Evolutionary conservation across 73 alveolate species (phyloP), one percentile per base, ranked within the genome.

Genomic region (Stentor coeruleus): DNA sequence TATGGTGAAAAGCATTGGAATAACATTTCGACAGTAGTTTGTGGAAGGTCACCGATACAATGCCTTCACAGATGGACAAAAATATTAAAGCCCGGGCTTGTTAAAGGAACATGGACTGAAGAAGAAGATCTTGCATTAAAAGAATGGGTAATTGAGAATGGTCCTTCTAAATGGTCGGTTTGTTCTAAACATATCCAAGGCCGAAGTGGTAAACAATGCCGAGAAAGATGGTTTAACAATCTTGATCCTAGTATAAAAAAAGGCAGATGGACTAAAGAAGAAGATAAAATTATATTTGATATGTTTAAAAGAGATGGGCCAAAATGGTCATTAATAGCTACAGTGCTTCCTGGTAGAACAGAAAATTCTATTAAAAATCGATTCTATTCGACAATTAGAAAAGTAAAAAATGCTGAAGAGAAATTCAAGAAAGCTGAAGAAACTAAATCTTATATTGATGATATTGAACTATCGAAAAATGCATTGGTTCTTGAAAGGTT

Each of bases 171-270:
- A 59, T 91, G 97, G 95, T 82, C 94, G 11, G 58, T 74, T 38
- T 85, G 93, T 76, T 85, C 96, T 39, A 89, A 91, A 58, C 58
- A 49, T 31, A 86, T 91, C 2, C 76, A 82, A 39, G 94, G 93
- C 26, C 81, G 98, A 75, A 93, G 92, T 74, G 99, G 99, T 6
- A 96, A 96, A 85, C 90, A 96, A 74, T 96, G 99, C 59, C 74
- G 99, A 81, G 99, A 96, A 83, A 81, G 99, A 76, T 96, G 98
- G 98, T 92, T 89, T 82, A 96, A 96, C 74, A 92, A 94, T 76
- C 88, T 96, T 39, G 92, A 94, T 77, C 99, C 99, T 39, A 74
- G 77, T 35, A 93, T 96, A 3, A 94, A 91, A 58, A 96, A 96
- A 88, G 95, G 97, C 3, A 88, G 87, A 55, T 96, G 98, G 98